phyloP scores from a whole-genome alignment of 2,329 filamentous ascomycete genomes.

The Orbilia brochopaga region DNA sequence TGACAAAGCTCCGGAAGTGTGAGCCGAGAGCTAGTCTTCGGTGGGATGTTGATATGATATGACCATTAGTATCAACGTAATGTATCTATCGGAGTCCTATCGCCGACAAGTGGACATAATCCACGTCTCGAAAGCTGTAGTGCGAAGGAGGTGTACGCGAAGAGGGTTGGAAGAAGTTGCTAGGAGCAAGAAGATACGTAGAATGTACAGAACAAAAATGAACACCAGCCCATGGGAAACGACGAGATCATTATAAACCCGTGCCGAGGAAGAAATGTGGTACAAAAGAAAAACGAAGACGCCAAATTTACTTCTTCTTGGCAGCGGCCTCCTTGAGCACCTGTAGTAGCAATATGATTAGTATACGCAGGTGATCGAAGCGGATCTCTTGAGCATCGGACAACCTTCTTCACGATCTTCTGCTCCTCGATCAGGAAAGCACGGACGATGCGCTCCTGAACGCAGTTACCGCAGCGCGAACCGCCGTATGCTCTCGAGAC shows the following conservation, averaged over 20 bases:
- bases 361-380: neutral
- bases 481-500: conserved; percentile 98
- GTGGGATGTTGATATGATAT: conserved; percentile 41
- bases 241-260: conserved; percentile 50
- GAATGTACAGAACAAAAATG: conserved; percentile 52
- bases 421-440: conserved; percentile 99
- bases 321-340: conserved; percentile 55
- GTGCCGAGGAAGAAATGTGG: conserved; percentile 52
- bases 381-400: neutral
- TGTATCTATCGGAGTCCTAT: conserved; percentile 29
- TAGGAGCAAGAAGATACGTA: conserved; percentile 40
- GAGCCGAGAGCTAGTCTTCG: neutral
- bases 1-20: no score
- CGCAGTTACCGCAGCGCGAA: conserved; percentile 97
- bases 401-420: conserved; percentile 99
- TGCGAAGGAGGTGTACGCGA: conserved; percentile 27
- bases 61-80: conserved; percentile 48
- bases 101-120: conserved; percentile 36
- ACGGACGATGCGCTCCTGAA: conserved; percentile 95
- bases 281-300: conserved; percentile 41
- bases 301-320: conserved; percentile 54
- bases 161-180: conserved; percentile 37
- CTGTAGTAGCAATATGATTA: conserved; percentile 37
- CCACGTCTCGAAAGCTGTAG: conserved; percentile 35
- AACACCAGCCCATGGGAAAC: conserved; percentile 52